Conservation (phyloP, 1,284 basidiomycete genomes). For the Rhizopogon parksii region DNA sequence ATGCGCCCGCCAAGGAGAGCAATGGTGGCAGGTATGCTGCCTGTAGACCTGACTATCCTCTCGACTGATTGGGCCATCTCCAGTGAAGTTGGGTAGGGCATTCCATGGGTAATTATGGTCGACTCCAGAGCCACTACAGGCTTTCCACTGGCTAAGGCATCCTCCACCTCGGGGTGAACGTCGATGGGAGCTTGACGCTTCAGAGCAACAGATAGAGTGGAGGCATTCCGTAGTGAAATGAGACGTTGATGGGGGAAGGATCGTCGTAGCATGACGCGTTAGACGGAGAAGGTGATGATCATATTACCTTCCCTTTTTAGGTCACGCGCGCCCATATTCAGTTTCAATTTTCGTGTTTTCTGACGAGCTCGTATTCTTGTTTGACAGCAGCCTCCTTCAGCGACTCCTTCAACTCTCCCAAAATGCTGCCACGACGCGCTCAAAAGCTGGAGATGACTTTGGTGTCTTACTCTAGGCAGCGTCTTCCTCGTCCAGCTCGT, state of each 20-base stretch:
- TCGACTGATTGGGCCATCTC: conserved; percentile 73
- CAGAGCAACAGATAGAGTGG: conserved; percentile 3
- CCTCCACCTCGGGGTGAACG: conserved; percentile 71
- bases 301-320: no score
- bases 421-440: conserved; percentile 43
- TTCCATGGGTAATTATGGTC: conserved; percentile 89
- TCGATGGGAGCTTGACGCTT: conserved; percentile 43
- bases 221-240: neutral
- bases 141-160: conserved; percentile 56
- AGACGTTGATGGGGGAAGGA: neutral
- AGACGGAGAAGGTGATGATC: no score
- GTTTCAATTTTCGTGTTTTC: no score
- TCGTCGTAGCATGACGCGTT: neutral
- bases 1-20: conserved; percentile 80
- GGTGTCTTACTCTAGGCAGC: conserved; percentile 56
- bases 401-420: neutral
- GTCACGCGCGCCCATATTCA: no score
- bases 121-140: conserved; percentile 79
- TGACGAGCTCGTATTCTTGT: no score
- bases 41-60: conserved; percentile 67
- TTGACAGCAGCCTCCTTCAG: no score
- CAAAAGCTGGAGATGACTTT: conserved; percentile 52
- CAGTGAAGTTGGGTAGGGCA: conserved; percentile 76
- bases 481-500: conserved; percentile 60
- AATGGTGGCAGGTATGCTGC: conserved; percentile 86